phyloP scores from a whole-genome alignment of 2,329 filamentous ascomycete species.

The Diplodia intermedia region DNA sequence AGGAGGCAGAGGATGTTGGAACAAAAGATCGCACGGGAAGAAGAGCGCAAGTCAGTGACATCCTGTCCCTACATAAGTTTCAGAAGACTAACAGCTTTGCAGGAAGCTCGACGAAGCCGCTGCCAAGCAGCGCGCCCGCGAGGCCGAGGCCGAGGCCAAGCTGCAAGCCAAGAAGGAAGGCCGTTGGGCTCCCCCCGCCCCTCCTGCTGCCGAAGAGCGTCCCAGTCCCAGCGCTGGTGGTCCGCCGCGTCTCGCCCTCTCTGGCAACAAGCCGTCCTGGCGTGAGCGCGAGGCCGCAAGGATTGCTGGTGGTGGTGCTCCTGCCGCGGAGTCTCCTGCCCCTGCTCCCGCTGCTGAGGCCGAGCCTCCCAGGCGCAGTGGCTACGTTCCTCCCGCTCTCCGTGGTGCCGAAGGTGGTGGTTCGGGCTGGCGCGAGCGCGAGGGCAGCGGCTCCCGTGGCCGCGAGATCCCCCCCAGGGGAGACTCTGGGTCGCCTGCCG shows the following conservation, averaged over 20 bases:
- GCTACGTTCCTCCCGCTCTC: constrained; percentile 56
- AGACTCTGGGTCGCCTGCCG: constrained; percentile 42
- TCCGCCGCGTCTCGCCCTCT: constrained; percentile 68
- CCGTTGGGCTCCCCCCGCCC: constrained; percentile 42
- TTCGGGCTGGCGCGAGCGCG: constrained; percentile 48
- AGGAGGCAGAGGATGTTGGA: constrained; percentile 75
- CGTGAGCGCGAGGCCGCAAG: constrained; percentile 71
- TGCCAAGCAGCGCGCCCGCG: constrained; percentile 75
- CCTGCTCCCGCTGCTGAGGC: constrained; percentile 40
- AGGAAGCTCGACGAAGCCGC: constrained; percentile 70
- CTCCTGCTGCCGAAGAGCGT: constrained; percentile 39
- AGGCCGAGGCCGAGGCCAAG: constrained; percentile 81
- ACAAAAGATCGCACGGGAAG: constrained; percentile 67
- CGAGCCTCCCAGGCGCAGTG: constrained; percentile 47
- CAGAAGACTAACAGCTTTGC: constrained; percentile 45
- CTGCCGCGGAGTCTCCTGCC: constrained; percentile 42
- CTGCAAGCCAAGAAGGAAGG: constrained; percentile 66
- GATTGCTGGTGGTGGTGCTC: constrained; percentile 37
- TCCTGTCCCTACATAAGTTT: too few species aligned
- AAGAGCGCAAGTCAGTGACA: constrained; percentile 62
- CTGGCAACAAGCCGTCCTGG: constrained; percentile 71
- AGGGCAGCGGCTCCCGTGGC: constrained; percentile 44
- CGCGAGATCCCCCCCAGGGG: constrained; percentile 38
- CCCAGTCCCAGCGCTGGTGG: constrained; percentile 54
- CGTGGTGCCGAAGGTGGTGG: constrained; percentile 44